Conservation (phyloP, 768 basidiomycete genomes). For the Calocera cornea region DNA sequence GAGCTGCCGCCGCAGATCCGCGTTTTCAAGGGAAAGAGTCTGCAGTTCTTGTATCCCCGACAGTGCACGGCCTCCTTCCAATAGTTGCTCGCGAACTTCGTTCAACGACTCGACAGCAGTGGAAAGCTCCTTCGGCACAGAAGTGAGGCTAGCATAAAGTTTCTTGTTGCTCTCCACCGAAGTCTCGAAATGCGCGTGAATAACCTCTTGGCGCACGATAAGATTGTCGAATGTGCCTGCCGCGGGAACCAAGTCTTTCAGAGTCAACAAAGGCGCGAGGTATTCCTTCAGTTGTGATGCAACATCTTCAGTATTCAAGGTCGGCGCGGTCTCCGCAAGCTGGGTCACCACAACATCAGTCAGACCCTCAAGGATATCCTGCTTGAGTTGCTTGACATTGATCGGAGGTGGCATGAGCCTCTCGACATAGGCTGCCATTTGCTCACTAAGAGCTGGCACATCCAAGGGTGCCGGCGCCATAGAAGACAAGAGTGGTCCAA, state of each 20-base stretch:
- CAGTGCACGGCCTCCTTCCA: slow-evolving; percentile 42
- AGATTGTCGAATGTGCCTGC: background rate
- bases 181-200: background rate
- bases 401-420: slow-evolving; percentile 52
- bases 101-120: slow-evolving; percentile 35
- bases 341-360: slow-evolving; percentile 74
- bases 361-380: slow-evolving; percentile 77
- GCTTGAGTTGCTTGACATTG: slow-evolving; percentile 77
- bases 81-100: slow-evolving; percentile 44
- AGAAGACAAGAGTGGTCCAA: slow-evolving; percentile 50
- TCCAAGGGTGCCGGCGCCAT: slow-evolving; percentile 32
- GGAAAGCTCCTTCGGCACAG: slow-evolving; percentile 36
- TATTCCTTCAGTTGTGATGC: slow-evolving; percentile 8
- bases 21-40: slow-evolving; percentile 37
- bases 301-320: background rate
- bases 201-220: background rate
- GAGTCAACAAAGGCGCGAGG: background rate
- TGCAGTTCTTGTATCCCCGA: slow-evolving; percentile 60
- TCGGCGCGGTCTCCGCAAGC: slow-evolving; percentile 31
- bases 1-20: slow-evolving; percentile 57
- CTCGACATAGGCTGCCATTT: slow-evolving; percentile 56
- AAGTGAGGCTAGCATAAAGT: slow-evolving; percentile 31
- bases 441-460: slow-evolving; percentile 39
- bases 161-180: background rate
- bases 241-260: background rate